Base-by-base conservation (phyloP, 1,284 basidiomycete species). In the Cerrena zonata region DNA sequence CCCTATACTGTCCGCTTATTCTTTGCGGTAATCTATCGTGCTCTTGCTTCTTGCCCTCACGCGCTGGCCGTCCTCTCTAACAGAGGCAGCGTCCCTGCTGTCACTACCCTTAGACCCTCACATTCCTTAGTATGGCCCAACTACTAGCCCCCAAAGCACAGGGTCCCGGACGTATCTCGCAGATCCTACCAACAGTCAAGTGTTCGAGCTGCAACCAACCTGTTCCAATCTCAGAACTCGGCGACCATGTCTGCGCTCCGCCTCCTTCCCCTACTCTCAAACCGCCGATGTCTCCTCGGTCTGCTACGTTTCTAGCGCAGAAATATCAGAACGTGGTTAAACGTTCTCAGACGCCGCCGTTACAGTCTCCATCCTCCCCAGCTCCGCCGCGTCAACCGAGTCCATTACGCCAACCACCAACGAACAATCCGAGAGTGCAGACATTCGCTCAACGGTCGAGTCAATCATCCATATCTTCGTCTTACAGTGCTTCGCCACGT, bases 121-220 rank as follows among this genome's bases (percentile, higher is more conserved):
- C 58, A 45, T 57, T 57, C 58, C 51, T 59, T 57, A n/a, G n/a
- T n/a, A 78, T 79, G 76, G 69, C 74, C 50, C 67, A 72, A 50
- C 63, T 73, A 53, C 68, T 74, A 50, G 60, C 63, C 15, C 60
- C 72, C 34, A 56, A 60, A 10, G 58, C 65, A 23, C 58, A 63
- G 11, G 55, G 37, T 51, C 58, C 56, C 18, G 61, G 55, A 50
- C 74, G 86, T 24, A 79, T 86, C 40, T 90, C 88, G n/a, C 84
- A 90, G 66, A 65, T 86, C 47, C 73, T 94, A 15, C 89, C 91
- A 2, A 77, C 81, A 1, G 85, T 92, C 54, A 93, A 86, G 64
- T 94, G 91, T 67, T 89, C 89, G 2, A 84, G 72, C 37, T 94
- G 91, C 65, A 69, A 73, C 57, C 69, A 72, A 25, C 79, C 78